Base-by-base conservation (phyloP, 768 basidiomycete genomes). In the Trametes punicea region DNA sequence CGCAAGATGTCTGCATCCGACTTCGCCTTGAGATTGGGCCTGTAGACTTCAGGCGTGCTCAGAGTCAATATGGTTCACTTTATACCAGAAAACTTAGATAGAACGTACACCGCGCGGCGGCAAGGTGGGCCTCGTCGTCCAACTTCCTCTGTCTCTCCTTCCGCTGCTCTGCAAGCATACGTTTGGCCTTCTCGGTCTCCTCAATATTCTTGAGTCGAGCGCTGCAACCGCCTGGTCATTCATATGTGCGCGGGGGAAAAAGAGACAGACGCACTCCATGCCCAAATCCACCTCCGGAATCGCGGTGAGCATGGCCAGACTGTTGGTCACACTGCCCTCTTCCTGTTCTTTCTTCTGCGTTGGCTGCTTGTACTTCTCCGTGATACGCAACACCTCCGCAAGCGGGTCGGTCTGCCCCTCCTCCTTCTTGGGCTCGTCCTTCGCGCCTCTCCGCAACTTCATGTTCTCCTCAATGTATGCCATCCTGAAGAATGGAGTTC, bases 271-370 rank as follows among this genome's bases (percentile, higher is more conserved):
- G 64, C 64, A 98, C 95, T 99, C 94, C 88, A 98, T 97, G 53
- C 97, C 97, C 4, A 99, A 79, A 71, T 99, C 96, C 8, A 98
- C 93, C 68, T 98, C 97, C 0, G 96, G 97, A 64, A 99, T 98
- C 31, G 92, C 93, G 15, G 95, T 98, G 51, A 99, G 77, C 97
- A 98, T 99, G 3, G 91, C 85, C 70, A 96, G 66, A 63, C 90
- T 93, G 61, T 92, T 93, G 11, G 93, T 92, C 23, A 98, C 93
- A 66, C 83, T 97, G 7, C 96, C 97, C 58, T 95, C 95, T 57
- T 97, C 91, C 3, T 81, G 77, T 13, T 72, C 68, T 57, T 75
- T 73, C 54, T 70, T 69, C 59, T 72, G 66, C 41, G 75, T 63
- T 55, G 80, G 80, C 5, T 75, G 70, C 65, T 81, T 86, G 78